Evolutionary conservation across 768 basidiomycete species (phyloP), one percentile per base, ranked within the genome.

Genomic region (Auriscalpium orientale): DNA sequence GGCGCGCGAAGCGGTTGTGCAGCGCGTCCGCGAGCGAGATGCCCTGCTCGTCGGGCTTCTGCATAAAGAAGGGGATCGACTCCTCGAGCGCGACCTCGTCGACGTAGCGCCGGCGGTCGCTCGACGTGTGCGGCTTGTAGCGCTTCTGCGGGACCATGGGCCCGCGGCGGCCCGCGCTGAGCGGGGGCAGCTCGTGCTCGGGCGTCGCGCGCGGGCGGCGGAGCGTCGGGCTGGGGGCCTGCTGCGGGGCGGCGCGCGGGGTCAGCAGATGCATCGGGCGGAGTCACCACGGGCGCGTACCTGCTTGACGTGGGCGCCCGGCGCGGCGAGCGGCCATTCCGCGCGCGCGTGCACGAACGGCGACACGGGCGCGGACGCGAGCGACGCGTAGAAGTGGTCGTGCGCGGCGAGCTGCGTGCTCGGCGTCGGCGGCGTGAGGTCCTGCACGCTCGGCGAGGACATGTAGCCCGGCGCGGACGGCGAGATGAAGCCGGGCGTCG

Each of bases 121-220:
- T 87, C 53, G 81, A 83, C 3, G 89, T 89, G 64, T 87, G 83
- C 1, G 89, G 89, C 59, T 80, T 80, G 65, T 90, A 91, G 69
- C 86, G 82, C 34, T 62, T 70, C 66, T 91, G 89, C 10, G 85
- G 87, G 13, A 91, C 69, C 63, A 87, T 57, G 1, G 59, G 59
- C 1, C 61, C 61, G 16, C 84, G n/a, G 75, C 15, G 34, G 18
- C 28, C 37, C 16, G 53, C 55, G 47, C 48, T 59, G 4, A 53
- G 38, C 11, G 59, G 57, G 12, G 50, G 37, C 28, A 59, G 35
- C 8, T 58, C 63, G 12, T 52, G 46, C 13, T 64, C 47, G 46
- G 54, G 13, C 54, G 58, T 13, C 33, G 56, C 4, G 8, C 16
- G 9, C 21, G 12, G 9, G 64, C 65, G 15, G 62, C 65, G 11